phyloP scores from a whole-genome alignment of 805 yeast genomes.

The Myxozyma mucilagina region DNA sequence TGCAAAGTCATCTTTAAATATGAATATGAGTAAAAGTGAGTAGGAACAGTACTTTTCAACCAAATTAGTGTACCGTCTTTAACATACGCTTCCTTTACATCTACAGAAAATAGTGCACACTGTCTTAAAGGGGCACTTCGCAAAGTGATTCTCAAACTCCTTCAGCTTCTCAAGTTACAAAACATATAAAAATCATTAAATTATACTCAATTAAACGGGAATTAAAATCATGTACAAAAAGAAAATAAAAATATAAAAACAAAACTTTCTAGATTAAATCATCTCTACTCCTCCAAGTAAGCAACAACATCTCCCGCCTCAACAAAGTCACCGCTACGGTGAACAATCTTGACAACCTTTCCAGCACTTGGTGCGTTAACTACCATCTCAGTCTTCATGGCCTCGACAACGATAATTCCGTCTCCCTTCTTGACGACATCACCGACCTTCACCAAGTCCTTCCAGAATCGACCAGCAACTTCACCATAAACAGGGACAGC shows the following conservation, averaged over 20 bases:
- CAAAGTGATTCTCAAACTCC: no score
- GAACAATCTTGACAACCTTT: conserved; percentile 69
- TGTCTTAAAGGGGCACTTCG: no score
- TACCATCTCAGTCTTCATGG: conserved; percentile 98
- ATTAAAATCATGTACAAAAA: not conserved
- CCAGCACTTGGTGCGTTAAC: conserved; percentile 68
- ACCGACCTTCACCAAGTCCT: conserved; percentile 77
- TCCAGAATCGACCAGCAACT: conserved; percentile 96
- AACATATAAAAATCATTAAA: no score
- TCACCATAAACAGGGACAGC: conserved; percentile 89
- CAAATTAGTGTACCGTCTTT: no score
- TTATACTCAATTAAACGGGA: no score
- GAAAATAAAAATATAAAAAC: not conserved
- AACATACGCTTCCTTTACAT: no score
- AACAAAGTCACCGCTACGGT: conserved; percentile 90
- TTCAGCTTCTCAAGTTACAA: no score
- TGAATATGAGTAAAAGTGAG: no score
- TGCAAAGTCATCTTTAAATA: no score
- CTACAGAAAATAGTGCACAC: no score
- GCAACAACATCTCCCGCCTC: conserved; percentile 96
- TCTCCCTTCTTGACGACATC: conserved; percentile 72
- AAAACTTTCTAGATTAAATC: not conserved
- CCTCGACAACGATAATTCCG: conserved; percentile 86
- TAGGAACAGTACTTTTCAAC: no score
- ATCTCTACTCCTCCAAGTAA: conserved; percentile 48